phyloP scores from a whole-genome alignment of 78 protist genomes.

The Planoprotostelium fungivorum region DNA sequence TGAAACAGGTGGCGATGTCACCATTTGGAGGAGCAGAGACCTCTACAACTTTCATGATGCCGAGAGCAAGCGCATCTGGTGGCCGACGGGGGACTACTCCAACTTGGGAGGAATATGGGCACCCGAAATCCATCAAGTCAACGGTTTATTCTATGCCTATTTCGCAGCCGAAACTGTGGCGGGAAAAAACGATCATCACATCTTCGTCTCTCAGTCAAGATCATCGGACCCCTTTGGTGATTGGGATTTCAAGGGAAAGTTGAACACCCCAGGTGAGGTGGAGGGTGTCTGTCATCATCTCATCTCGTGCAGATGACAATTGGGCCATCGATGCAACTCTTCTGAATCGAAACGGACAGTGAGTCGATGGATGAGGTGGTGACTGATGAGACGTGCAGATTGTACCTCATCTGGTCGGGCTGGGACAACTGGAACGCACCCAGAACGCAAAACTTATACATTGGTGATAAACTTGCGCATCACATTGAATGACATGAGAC shows the following conservation, averaged over 20 bases:
- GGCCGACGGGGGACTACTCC: neutral
- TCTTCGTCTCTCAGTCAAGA: neutral
- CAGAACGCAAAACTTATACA: neutral
- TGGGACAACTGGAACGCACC: neutral
- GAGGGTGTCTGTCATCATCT: too few species aligned
- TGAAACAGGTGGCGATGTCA: neutral
- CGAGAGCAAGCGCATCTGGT: neutral
- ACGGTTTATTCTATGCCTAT: neutral
- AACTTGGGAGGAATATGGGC: neutral
- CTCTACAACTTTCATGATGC: neutral
- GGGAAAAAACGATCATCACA: neutral
- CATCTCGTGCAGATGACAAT: too few species aligned
- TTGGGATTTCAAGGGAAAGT: neutral
- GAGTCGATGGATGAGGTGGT: neutral
- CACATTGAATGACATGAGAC: neutral
- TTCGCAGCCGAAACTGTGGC: neutral
- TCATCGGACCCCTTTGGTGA: neutral
- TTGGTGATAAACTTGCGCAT: neutral
- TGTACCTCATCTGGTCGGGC: neutral
- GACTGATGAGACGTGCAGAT: neutral
- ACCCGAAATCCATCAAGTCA: neutral
- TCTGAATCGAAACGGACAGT: neutral
- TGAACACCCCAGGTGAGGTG: neutral
- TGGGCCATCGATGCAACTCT: neutral
- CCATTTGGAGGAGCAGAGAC: neutral